A percentile compares a stretch with the other conserved stretches of the same genome.
phyloP scores from a whole-genome alignment of 805 yeast species.

The Wickerhamiella dianesei region DNA sequence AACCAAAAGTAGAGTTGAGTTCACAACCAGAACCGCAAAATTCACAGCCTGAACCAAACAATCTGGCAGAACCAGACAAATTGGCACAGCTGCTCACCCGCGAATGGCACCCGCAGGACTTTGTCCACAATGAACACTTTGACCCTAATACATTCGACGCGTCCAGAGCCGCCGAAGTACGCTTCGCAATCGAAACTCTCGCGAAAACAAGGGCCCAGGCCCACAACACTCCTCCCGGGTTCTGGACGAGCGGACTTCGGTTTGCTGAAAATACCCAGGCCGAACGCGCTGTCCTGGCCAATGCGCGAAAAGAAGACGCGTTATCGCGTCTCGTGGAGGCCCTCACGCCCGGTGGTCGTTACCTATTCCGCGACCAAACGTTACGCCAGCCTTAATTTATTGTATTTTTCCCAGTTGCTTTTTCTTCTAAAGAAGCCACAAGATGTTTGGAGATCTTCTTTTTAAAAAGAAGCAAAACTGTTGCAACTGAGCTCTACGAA shows the following conservation, averaged over 20 bases:
- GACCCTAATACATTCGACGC: conserved; percentile 24
- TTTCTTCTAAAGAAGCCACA: not conserved
- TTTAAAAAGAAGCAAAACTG: no score
- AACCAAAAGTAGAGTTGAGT: no score
- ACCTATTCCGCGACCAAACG: conserved; percentile 8
- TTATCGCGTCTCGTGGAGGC: conserved; percentile 7
- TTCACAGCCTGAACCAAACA: no score
- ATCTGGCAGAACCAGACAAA: not conserved
- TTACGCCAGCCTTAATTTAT: conserved; percentile 3
- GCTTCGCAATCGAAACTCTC: not conserved
- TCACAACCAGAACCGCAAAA: no score
- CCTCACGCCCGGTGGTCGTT: conserved; percentile 4
- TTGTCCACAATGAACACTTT: conserved; percentile 23
- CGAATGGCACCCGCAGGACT: conserved; percentile 30
- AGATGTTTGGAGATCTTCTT: not conserved
- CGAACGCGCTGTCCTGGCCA: conserved; percentile 27
- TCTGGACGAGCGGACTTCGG: conserved; percentile 35
- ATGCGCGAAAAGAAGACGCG: conserved; percentile 25
- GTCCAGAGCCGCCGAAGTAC: conserved; percentile 27
- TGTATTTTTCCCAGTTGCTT: not conserved
- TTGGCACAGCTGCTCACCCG: conserved; percentile 11
- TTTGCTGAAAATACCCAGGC: conserved; percentile 45
- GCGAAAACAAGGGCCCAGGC: conserved; percentile 8
- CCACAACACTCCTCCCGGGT: conserved; percentile 44
- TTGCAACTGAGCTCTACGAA: no score